Evolutionary conservation across 2,329 filamentous ascomycete genomes (phyloP), one percentile per base, ranked within the genome.

Genomic region (Colletotrichum endophyticum): DNA sequence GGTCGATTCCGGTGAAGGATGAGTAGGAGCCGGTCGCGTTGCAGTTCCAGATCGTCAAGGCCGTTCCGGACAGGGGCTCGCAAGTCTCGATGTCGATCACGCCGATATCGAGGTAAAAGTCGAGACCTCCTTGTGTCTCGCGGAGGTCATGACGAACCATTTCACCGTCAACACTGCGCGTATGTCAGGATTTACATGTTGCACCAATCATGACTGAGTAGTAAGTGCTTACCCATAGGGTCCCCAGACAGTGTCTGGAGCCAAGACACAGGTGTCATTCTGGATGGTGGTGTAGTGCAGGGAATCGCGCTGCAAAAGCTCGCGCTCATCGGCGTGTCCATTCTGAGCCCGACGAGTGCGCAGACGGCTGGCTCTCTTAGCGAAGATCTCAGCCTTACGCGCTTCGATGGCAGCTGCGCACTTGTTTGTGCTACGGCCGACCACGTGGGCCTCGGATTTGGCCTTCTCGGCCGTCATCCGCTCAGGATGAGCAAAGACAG

Each of bases 381-480:
- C 69, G 16, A n/a, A 87, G 78, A 22, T 88, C 87, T 16, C 88
- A 25, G 86, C 85, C 78, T 85, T 86, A 59, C 90, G 84, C 79
- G 86, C 85, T 1, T 83, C 79, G 11, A 87, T 81, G 77, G 59
- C 89, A 91, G 79, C 89, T 86, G 71, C 80, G 81, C 15, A 91
- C 83, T 25, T 87, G 86, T 53, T 86, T 78, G 78, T 86, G 84
- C 30, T 83, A 80, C n/a, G 82, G 81, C 75, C 69, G 27, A 81
- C 80, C 64, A 89, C 81, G 77, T 87, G 90, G 0, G 85, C 82
- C 25, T 87, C 87, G n/a, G 88, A 88, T 81, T 89, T 87, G 27
- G 87, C 85, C 81, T 91, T 89, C 16, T 88, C 83, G 57, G 82
- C 82, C 39, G 88, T 77, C 70, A 89, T 84, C 74, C 90, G 88